phyloP scores from a whole-genome alignment of 257 asterid species.

The Ilex aquifolium region DNA sequence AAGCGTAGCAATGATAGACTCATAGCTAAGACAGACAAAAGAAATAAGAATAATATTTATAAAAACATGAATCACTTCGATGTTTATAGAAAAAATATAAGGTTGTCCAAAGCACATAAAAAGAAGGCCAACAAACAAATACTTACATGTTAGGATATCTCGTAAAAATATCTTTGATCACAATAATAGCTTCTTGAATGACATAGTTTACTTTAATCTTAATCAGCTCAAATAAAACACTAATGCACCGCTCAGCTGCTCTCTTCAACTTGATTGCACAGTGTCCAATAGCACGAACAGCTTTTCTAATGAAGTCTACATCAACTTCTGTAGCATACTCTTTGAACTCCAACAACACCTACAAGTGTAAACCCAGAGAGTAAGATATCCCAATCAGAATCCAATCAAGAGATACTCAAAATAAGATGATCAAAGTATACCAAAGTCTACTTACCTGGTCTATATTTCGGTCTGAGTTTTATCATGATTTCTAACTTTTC shows the following conservation, averaged over 20 bases:
- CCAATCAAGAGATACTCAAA: conserved; percentile 3
- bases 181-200: conserved; percentile 99
- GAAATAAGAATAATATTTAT: conserved; percentile 1
- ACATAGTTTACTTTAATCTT: conserved; percentile 99
- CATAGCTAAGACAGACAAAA: conserved; percentile 48
- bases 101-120: too few relatives aligned
- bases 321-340: conserved; percentile 99
- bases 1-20: conserved; percentile 95
- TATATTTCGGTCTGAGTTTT: conserved; percentile 94
- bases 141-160: conserved; percentile 98
- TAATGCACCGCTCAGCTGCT: conserved; percentile 99
- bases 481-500: conserved; percentile 98
- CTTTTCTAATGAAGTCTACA: conserved; percentile 96
- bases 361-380: conserved; percentile 14
- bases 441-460: conserved; percentile 66
- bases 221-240: conserved; percentile 97
- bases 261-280: conserved; percentile 99
- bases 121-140: conserved; percentile 7
- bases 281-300: conserved; percentile 99
- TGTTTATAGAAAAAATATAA: too few relatives aligned
- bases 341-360: conserved; percentile 96
- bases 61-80: neutral
- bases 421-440: conserved; percentile 5
- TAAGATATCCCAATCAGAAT: conserved; percentile 12
- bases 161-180: conserved; percentile 95